Conservation (phyloP, 2,329 filamentous ascomycete species). For the Tolypocladium album region DNA sequence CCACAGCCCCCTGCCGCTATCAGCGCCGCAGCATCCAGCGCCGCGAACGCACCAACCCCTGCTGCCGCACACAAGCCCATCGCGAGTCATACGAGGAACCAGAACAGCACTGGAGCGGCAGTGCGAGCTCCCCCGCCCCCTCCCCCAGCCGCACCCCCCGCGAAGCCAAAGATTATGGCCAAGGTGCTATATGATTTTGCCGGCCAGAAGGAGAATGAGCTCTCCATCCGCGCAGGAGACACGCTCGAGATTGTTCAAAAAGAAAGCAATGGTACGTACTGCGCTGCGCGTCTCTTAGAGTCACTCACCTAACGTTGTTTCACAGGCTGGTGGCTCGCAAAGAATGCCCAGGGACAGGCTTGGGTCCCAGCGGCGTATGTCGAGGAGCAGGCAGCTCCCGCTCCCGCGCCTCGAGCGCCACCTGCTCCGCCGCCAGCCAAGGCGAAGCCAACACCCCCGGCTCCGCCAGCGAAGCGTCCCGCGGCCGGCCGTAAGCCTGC, state of each 20-base stretch:
- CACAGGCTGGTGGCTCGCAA: slow-evolving; percentile 94
- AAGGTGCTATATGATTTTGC: slow-evolving; percentile 90
- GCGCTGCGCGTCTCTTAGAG: background rate
- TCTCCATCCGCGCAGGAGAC: slow-evolving; percentile 70
- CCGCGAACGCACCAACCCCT: slow-evolving; percentile 2
- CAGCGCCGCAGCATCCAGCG: background rate
- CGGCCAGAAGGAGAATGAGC: slow-evolving; percentile 74
- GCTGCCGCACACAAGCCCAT: slow-evolving; percentile 16
- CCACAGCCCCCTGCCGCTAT: slow-evolving; percentile 23
- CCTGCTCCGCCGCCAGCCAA: slow-evolving; percentile 49
- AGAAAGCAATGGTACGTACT: slow-evolving; percentile 74
- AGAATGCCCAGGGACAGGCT: slow-evolving; percentile 61
- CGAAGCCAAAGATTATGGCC: slow-evolving; percentile 60
- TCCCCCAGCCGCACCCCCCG: slow-evolving; percentile 54
- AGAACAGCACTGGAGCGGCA: slow-evolving; percentile 40
- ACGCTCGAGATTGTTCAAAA: slow-evolving; percentile 86
- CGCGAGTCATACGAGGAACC: slow-evolving; percentile 43
- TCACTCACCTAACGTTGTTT: slow-evolving; percentile 18
- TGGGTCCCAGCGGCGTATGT: slow-evolving; percentile 95
- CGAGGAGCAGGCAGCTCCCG: slow-evolving; percentile 63
- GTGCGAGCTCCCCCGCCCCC: slow-evolving; percentile 51
- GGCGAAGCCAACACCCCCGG: slow-evolving; percentile 61
- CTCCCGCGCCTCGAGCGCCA: slow-evolving; percentile 50
- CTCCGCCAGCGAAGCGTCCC: slow-evolving; percentile 72
- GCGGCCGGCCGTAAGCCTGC: slow-evolving; percentile 61